Base-by-base conservation (phyloP, 2,329 filamentous ascomycete genomes). In the Lecanicillium sp. region DNA sequence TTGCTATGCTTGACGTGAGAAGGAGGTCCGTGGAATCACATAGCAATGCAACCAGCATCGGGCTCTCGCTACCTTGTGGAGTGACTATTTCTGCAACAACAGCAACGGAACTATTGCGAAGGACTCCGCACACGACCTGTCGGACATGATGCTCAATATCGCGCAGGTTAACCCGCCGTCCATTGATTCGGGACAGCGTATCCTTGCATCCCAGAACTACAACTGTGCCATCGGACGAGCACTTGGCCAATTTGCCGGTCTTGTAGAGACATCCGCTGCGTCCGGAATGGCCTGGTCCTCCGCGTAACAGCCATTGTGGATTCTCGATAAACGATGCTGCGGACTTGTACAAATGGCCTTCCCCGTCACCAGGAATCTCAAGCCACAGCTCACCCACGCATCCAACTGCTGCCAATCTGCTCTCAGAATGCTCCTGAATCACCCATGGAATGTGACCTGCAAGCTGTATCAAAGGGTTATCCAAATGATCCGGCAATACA, bases 181-280 rank as follows among this genome's bases (percentile, higher is more conserved):
- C 77, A 18, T 66, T 61, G 11, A 78, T 53, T 49, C 77, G 77
- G 36, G 77, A 64, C 50, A 77, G 72, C 1, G 61, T 61, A 46
- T 77, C 72, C 44, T 70, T 71, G 33, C 72, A 60, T 35, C 70
- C 71, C 33, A 71, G 49, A 38, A 66, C 71, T 1, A 59, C 46
- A 9, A 72, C 49, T 17, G 51, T 50, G 2, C 49, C 49, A 17
- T 51, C 44, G 2, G 51, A 50, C 22, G 61, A 50, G 15, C 68
- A 68, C 29, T 54, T 54, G 3, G 57, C 68, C 3, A 72, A 55
- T 43, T 73, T 69, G 5, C 69, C 69, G 1, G 68, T 71, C 41
- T 62, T 64, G 46, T 71, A 72, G 2, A 64, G 42, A 4, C 55
- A 55, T 9, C 48, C 36, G 11, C 12, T 38, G 17, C 37, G 41